Evolutionary conservation across 2,329 filamentous ascomycete genomes (phyloP), one percentile per base, ranked within the genome.

Genomic region (Lachnellula willkommii): DNA sequence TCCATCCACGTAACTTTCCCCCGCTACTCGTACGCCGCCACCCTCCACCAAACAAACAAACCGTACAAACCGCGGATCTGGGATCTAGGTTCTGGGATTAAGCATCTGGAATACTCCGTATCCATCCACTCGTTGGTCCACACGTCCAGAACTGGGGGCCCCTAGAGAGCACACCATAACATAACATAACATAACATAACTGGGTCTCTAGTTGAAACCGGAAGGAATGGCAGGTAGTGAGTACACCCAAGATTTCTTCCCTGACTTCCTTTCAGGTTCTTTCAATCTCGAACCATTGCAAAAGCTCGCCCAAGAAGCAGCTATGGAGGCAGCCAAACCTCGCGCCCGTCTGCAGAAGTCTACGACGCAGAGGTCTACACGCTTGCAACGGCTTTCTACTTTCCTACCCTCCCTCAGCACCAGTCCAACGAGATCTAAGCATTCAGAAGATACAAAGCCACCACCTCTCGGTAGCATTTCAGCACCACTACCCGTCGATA

Each of bases 361-460:
- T 43, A 32, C 28, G 28, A 32, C 28, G 28, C 47, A 48, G 28
- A 49, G 50, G 9, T 20, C 49, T 6, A 58, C 60, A 35, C 52
- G 56, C 37, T 54, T 57, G n/a, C 43, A 39, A 15, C 57, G 57
- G 40, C 42, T 64, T 15, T 59, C 56, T 8, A 49, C 50, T 9
- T 60, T 61, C 12, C 47, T 63, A 14, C 55, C 58, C 37, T 47
- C 52, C 17, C 48, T 56, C 51, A 59, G 20, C 5, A 43, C 51
- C 15, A 46, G 20, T 54, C 62, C 60, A 62, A 60, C 40, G 40
- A 39, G 9, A 32, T 22, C 11, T 47, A 65, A 63, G 57, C 32
- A 42, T 47, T 22, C 45, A 24, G 2, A 15, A 53, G 39, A 54
- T 54, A 43, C 39, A 47, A 26, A 47, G 12, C 47, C 47, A 26